These are phyloP conservation scores for Leishmania turanica DNA, from an alignment of 208 protist species.

Conservation along the genomic window DNA sequence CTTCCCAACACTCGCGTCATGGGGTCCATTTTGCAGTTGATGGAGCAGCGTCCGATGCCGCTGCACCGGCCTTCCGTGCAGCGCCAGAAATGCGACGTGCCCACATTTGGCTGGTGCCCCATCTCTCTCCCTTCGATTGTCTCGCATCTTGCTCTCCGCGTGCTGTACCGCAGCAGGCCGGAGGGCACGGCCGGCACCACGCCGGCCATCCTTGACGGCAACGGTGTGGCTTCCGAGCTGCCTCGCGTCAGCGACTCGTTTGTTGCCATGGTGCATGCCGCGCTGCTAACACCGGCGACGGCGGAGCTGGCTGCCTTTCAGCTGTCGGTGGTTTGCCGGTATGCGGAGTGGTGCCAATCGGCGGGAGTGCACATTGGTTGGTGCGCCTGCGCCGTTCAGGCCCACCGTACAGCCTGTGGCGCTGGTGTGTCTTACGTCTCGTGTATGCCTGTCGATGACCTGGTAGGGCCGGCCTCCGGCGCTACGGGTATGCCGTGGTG, in stretches of 20 bases:
- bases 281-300: constrained; percentile 1
- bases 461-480: neutral
- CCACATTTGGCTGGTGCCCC: neutral
- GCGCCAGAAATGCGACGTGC: neutral
- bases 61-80: neutral
- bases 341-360: constrained; percentile 28
- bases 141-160: constrained; percentile 8
- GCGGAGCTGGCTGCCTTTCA: constrained; percentile 22
- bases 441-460: constrained; percentile 1
- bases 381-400: constrained; percentile 19
- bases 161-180: neutral
- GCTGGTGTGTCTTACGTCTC: neutral
- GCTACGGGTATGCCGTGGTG: constrained; percentile 8
- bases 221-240: neutral
- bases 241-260: constrained; percentile 8
- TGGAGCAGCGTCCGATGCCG: constrained; percentile 1
- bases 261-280: constrained; percentile 2
- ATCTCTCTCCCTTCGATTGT: constrained; percentile 6
- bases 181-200: neutral
- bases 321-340: constrained; percentile 10
- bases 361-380: constrained; percentile 18
- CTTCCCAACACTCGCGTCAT: neutral
- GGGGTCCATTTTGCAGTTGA: neutral
- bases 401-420: neutral
- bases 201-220: neutral